Percentiles rank a stretch among this genome's conserved stretches.
Conservation (phyloP, 2,329 filamentous ascomycete species). For the Fusarium denticulatum region DNA sequence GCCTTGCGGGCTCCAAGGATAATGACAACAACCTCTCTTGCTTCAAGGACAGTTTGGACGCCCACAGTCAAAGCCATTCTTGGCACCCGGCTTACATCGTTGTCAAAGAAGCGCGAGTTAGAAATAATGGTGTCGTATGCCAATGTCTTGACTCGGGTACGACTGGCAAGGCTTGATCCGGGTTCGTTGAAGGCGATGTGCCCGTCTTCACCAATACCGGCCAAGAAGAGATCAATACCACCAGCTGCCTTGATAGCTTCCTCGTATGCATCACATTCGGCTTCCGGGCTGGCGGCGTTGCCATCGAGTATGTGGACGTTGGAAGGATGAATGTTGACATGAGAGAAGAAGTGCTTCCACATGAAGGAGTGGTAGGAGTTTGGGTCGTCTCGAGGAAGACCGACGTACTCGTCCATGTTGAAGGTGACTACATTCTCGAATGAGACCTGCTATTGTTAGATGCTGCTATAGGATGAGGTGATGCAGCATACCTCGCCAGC, state of each 20-base stretch:
- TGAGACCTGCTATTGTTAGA: constrained; percentile 66
- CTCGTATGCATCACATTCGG: constrained; percentile 83
- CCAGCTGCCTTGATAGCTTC: constrained; percentile 77
- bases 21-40: constrained; percentile 83
- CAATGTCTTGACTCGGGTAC: constrained; percentile 86
- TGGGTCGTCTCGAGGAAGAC: constrained; percentile 82
- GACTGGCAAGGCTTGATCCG: constrained; percentile 78
- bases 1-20: constrained; percentile 85
- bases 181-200: constrained; percentile 94
- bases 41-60: constrained; percentile 83
- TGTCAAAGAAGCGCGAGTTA: constrained; percentile 85
- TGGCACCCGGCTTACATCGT: constrained; percentile 78
- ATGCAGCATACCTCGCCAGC: constrained; percentile 62
- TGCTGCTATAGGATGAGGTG: background rate
- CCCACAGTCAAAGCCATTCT: constrained; percentile 87
- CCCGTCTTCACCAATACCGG: constrained; percentile 85
- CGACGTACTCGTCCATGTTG: constrained; percentile 95
- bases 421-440: constrained; percentile 92
- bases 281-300: constrained; percentile 78
- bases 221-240: constrained; percentile 87
- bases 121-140: constrained; percentile 88
- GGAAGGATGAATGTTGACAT: constrained; percentile 80
- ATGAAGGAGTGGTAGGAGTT: constrained; percentile 93
- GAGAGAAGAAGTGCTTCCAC: constrained; percentile 92
- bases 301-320: constrained; percentile 89